Evolutionary conservation across 75 land plant genomes (phyloP), one percentile per base, ranked within the genome.

Genomic region (Chamaecyparis obtusa): DNA sequence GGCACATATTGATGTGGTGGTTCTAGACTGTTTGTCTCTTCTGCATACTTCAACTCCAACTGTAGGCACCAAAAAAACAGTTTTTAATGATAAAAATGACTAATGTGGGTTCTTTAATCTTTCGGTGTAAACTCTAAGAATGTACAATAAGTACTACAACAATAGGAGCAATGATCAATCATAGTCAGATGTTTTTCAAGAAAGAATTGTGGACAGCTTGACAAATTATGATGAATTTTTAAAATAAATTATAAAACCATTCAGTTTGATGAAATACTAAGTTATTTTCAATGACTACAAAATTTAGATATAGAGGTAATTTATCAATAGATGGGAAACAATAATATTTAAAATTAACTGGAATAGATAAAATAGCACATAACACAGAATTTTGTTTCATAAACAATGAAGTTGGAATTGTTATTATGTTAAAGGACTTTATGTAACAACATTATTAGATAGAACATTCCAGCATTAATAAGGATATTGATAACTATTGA

Each of bases 1-100:
- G 98, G 98, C 48, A 96, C 97, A 86, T 96, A 96, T 87, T 86
- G 84, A 86, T 94, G 98, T 77, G 98, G 97, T 69, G 98, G 98
- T 33, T 91, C 83, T 81, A 96, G 92, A 55, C 89, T 67, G 89
- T 90, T 87, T 17, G 98, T 96, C 72, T 92, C 89, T 35, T 93
- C 91, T 86, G 93, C 97, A 89, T 93, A 95, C 81, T 89, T 86
- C 67, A 93, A 80, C 86, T 94, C 95, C 87, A 96, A 94, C 97
- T 96, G 95, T 88, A 88, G 85, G 75, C 39, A 80, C 88, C 43
- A 51, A 72, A 37, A 77, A 49, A 75, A 56, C 19, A 30, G 35
- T 2, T 32, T 3, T 33, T 48, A 84, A 19, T 24, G 19, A 44
- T 16, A 78, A 78, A 78, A 41, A 78, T 10, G 39, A 39, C 46